These are phyloP conservation scores for Nemophila menziesii DNA, from an alignment of 257 asterid species.

Conservation along the genomic window DNA sequence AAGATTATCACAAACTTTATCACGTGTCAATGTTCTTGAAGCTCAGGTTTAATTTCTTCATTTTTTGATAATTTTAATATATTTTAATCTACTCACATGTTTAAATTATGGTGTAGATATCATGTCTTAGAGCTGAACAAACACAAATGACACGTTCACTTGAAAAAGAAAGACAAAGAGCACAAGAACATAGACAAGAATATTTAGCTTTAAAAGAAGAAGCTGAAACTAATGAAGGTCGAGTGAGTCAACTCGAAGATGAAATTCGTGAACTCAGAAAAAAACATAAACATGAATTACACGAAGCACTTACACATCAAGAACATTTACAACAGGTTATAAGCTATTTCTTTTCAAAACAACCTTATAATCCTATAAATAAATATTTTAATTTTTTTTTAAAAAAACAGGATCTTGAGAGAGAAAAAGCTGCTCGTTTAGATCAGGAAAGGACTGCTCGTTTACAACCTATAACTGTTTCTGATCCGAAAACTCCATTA, in stretches of 20 bases:
- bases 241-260: slow-evolving; percentile 61
- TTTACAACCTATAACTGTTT: slow-evolving; percentile 34
- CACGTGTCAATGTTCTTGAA: slow-evolving; percentile 96
- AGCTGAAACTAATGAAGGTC: slow-evolving; percentile 85
- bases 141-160: slow-evolving; percentile 80
- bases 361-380: too few relatives aligned
- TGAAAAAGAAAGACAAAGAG: slow-evolving; percentile 89
- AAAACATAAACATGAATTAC: slow-evolving; percentile 89
- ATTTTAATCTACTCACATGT: slow-evolving; percentile 18
- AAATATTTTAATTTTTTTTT: too few relatives aligned
- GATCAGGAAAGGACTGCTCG: slow-evolving; percentile 75
- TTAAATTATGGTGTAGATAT: slow-evolving; percentile 49
- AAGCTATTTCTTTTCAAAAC: slow-evolving; percentile 4
- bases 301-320: slow-evolving; percentile 61
- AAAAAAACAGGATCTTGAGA: slow-evolving; percentile 51
- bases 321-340: slow-evolving; percentile 87
- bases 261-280: slow-evolving; percentile 71
- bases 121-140: slow-evolving; percentile 98
- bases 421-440: slow-evolving; percentile 76
- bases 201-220: slow-evolving; percentile 91
- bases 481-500: slow-evolving; percentile 56
- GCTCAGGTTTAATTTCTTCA: slow-evolving; percentile 60
- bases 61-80: slow-evolving; percentile 7
- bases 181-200: slow-evolving; percentile 84
- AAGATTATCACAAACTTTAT: slow-evolving; percentile 87